Evolutionary conservation across 148 eudicot species (phyloP).

Genomic region (Rhododendron henanense): DNA sequence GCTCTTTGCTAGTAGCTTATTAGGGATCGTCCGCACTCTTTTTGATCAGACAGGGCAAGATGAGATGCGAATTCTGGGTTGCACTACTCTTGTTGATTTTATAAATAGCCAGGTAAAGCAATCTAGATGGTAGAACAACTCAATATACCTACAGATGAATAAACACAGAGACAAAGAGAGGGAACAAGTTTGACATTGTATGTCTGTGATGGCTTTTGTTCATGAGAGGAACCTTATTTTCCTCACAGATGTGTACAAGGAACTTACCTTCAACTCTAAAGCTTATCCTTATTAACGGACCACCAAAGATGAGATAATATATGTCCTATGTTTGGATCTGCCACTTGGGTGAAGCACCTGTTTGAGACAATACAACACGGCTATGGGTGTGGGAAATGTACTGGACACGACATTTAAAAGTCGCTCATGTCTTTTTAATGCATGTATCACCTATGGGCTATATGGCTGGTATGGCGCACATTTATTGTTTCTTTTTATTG

Average conservation of each 20-base stretch:
- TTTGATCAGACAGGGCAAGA: constrained; percentile 57
- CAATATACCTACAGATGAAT: background rate
- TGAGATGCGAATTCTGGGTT: constrained; percentile 67
- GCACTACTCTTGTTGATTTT: constrained; percentile 70
- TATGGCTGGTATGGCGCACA: background rate
- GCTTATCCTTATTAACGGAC: background rate
- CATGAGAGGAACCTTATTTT: background rate
- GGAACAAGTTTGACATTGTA: background rate
- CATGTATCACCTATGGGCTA: background rate
- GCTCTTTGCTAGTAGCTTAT: constrained; percentile 63
- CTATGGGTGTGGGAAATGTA: background rate
- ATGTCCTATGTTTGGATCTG: background rate
- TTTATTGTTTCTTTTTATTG: background rate
- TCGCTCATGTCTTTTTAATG: background rate
- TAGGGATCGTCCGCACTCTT: constrained; percentile 68
- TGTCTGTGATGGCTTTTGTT: background rate
- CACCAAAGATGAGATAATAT: background rate
- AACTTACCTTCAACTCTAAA: background rate
- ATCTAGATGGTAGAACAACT: background rate
- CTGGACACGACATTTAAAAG: background rate
- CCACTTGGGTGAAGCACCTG: background rate
- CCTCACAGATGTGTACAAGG: background rate
- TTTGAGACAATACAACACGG: background rate
- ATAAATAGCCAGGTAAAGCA: constrained; percentile 65
- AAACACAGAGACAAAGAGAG: background rate